Conservation (phyloP, 306 rosid species). For the Trifolium repens region DNA sequence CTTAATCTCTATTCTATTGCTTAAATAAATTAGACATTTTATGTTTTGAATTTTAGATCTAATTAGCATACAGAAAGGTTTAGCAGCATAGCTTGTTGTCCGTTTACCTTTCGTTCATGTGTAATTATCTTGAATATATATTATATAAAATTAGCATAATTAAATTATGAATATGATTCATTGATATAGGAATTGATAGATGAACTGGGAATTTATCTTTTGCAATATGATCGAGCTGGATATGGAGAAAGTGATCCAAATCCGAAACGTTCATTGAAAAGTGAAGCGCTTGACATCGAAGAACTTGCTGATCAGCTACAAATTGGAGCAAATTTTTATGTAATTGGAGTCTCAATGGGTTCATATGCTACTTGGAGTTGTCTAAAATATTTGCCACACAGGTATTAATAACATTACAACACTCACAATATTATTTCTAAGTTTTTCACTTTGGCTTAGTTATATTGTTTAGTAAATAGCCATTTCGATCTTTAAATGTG, state of each 20-base stretch:
- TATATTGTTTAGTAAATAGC: not conserved
- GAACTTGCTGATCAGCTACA: slow-evolving; percentile 81
- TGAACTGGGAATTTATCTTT: slow-evolving; percentile 76
- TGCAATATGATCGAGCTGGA: slow-evolving; percentile 85
- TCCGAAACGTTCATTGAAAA: slow-evolving; percentile 69
- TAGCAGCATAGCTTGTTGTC: too few species aligned
- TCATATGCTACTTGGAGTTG: slow-evolving; percentile 98
- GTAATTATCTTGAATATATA: too few species aligned
- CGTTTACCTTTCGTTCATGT: not conserved
- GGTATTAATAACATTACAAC: slow-evolving; percentile 51
- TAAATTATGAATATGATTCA: slow-evolving; percentile 18
- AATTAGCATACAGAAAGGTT: not conserved
- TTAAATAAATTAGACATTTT: not conserved
- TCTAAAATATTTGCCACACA: slow-evolving; percentile 80
- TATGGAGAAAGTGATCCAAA: slow-evolving; percentile 95
- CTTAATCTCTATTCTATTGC: slow-evolving; percentile 24
- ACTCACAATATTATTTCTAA: slow-evolving; percentile 8
- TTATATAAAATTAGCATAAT: too few species aligned
- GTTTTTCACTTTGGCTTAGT: not conserved
- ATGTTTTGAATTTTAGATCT: slow-evolving; percentile 22
- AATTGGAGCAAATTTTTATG: slow-evolving; percentile 75
- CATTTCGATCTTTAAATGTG: too few species aligned
- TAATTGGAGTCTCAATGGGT: slow-evolving; percentile 91
- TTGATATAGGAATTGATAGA: slow-evolving; percentile 70
- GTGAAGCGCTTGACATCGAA: slow-evolving; percentile 86